Evolutionary conservation across 352 stramenopile species (phyloP).

Genomic region (Pythium myriotylum): DNA sequence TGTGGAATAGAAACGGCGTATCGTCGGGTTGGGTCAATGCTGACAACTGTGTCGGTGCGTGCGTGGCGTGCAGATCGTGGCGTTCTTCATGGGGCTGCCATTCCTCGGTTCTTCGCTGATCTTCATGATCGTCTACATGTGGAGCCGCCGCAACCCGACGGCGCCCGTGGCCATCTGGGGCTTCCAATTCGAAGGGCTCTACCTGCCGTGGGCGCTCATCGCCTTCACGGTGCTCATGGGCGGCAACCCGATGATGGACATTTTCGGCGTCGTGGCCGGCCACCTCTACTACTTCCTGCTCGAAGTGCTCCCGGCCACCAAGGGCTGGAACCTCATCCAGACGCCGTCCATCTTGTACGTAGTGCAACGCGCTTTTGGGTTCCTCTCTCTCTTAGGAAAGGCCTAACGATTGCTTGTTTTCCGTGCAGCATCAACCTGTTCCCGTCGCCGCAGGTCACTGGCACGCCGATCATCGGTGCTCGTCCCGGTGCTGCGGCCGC

Average conservation of each 20-base stretch:
- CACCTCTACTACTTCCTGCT: conserved; percentile 92
- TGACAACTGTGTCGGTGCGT: no score
- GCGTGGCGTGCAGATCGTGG: conserved; percentile 50
- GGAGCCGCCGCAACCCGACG: conserved; percentile 87
- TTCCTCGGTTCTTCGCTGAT: conserved; percentile 87
- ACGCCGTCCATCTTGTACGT: conserved; percentile 84
- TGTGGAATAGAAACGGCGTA: neutral
- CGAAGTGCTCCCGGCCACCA: conserved; percentile 84
- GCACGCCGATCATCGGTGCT: conserved; percentile 68
- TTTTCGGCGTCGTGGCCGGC: conserved; percentile 83
- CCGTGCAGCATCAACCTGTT: conserved; percentile 58
- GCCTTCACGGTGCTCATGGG: conserved; percentile 88
- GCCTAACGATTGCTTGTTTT: conserved; percentile 11
- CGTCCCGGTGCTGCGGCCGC: conserved; percentile 33
- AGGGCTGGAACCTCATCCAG: conserved; percentile 84
- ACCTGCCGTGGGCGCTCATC: conserved; percentile 89
- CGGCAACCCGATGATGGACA: conserved; percentile 85
- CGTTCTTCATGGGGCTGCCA: conserved; percentile 81
- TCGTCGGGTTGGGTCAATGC: no score
- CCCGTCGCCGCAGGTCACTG: conserved; percentile 52
- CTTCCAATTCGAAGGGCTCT: conserved; percentile 87
- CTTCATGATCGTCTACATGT: conserved; percentile 93
- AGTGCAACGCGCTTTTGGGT: no score
- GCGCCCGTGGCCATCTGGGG: conserved; percentile 84
- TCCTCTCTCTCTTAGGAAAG: neutral